Conservation (phyloP, 768 basidiomycete genomes). For the Boletus edulis region DNA sequence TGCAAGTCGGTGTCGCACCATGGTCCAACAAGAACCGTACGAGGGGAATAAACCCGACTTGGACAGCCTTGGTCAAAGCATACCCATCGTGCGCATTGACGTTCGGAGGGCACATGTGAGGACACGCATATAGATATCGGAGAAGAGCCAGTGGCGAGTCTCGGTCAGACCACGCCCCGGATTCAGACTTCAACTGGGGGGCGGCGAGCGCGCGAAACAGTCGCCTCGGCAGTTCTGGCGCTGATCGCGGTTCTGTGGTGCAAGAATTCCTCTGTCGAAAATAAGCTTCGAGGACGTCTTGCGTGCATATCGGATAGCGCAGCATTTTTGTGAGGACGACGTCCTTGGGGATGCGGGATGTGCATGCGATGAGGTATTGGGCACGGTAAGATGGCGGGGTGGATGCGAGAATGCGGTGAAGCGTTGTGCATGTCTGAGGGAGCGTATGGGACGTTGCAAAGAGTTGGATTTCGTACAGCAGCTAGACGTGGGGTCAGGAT, state of each 20-base stretch:
- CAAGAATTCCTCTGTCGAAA: constrained; percentile 24
- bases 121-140: constrained; percentile 47
- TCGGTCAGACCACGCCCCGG: constrained; percentile 39
- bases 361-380: constrained; percentile 54
- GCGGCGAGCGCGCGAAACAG: constrained; percentile 57
- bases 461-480: constrained; percentile 77
- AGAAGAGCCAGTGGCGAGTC: constrained; percentile 67
- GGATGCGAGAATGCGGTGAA: constrained; percentile 52
- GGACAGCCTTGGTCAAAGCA: constrained; percentile 75
- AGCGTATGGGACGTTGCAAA: constrained; percentile 62
- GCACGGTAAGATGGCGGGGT: constrained; percentile 62
- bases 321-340: constrained; percentile 46
- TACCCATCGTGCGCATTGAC: constrained; percentile 77
- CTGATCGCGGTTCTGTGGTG: background rate
- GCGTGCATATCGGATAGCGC: constrained; percentile 38
- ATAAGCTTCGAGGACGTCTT: constrained; percentile 45
- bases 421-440: constrained; percentile 53
- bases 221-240: constrained; percentile 59
- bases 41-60: constrained; percentile 60
- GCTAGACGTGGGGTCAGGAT: constrained; percentile 39
- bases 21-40: constrained; percentile 66
- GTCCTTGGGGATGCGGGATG: constrained; percentile 11
- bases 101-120: constrained; percentile 42
- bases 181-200: constrained; percentile 5
- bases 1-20: constrained; percentile 67